Base-by-base conservation (phyloP, 176 grass and related monocot genomes). In the Musa beccarii region DNA sequence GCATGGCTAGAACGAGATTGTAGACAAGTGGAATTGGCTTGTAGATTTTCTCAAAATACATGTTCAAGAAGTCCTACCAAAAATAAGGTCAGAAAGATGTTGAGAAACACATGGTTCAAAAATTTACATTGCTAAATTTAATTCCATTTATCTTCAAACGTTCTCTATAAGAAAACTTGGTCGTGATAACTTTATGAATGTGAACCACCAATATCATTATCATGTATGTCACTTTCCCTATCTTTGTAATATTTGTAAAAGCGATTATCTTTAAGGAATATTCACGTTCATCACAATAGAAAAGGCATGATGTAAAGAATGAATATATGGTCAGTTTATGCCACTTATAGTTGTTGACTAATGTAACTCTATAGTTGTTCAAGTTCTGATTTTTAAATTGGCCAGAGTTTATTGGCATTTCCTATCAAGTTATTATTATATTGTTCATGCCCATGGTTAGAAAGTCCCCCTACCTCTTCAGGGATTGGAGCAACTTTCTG, bases 61-160 rank as follows among this genome's bases (percentile, higher is more conserved):
- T 76, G 74, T 76, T 76, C 59, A 76, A 64, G 74, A 76, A 76
- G 56, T 76, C 74, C 74, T 76, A 34, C 2, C 15, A 50, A 76
- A 43, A 63, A 63, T 10, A n/a, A 23, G 2, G 19, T 14, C 2
- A 62, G 23, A 49, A 51, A 7, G 6, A 63, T 17, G 19, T 9
- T 28, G 15, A 61, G 19, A 21, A 61, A 61, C 14, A 61, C 57
- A 61, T 61, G 3, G 17, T 61, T 61, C 57, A 6, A 61, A 17
- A 61, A 61, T n/a, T 9, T 61, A 4, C 19, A 19, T 17, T 1
- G 57, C 19, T 5, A 20, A 16, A 61, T 7, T 20, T n/a, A 61
- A 7, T 61, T 61, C 16, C 13, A 61, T 61, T n/a, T 20, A 61
- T 61, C 57, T 61, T 61, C 57, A n/a, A 7, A n/a, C 3, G 15